Evolutionary conservation across 2,329 filamentous ascomycete genomes (phyloP), one percentile per base, ranked within the genome.

Genomic region (Aspergillus chevalieri): DNA sequence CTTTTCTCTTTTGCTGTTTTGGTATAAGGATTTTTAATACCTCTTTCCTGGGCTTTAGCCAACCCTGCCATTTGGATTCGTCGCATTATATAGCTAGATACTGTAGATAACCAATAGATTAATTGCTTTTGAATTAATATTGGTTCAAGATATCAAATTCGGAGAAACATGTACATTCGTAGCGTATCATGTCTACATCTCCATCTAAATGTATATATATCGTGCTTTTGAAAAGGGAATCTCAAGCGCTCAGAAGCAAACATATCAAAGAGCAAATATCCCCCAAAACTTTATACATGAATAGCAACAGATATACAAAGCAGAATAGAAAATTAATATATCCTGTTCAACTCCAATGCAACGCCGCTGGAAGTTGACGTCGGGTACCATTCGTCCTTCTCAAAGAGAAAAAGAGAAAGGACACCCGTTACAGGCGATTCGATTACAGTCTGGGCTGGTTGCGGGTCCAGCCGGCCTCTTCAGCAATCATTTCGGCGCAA

Each of bases 401-500:
- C 6, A 38, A 38, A 2, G 3, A 38, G n/a, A 15, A 36, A 9
- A 36, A 38, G 6, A 17, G 9, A 8, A 38, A 38, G n/a, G 15
- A 38, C n/a, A 5, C n/a, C 26, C 9, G 12, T 30, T 5, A 30
- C 26, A 30, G 26, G 26, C 10, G 26, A 30, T 12, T 3, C 10
- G 10, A 33, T 63, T 76, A 82, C 72, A 82, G 68, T 64, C 70
- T 78, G 62, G 78, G 71, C 67, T 79, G 73, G 61, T 77, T 65
- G 52, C 76, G 77, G 65, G 74, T 81, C 83, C 83, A 86, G 17
- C 82, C 82, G 51, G 81, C 86, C 57, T 89, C 83, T 65, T 84
- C 78, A 26, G 85, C 85, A 65, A 95, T 85, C 67, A 95, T 70
- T 77, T 95, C 90, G 0, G 90, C 90, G 5, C 83, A 85, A 50